phyloP scores from a whole-genome alignment of 768 basidiomycete genomes.

The Kwoniella dejecticola region DNA sequence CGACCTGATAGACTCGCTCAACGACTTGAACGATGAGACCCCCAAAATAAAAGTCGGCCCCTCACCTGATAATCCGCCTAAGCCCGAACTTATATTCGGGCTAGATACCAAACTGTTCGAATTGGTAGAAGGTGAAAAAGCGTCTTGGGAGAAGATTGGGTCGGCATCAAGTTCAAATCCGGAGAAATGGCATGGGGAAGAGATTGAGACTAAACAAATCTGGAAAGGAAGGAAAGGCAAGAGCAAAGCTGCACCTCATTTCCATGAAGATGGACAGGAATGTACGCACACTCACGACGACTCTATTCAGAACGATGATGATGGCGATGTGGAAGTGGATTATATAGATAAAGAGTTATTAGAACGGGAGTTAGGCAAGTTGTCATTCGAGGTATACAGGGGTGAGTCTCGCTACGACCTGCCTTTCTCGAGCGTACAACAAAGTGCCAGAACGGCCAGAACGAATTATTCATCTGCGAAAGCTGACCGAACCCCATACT shows the following conservation, averaged over 20 bases:
- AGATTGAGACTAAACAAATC: constrained; percentile 79
- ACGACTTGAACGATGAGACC: constrained; percentile 85
- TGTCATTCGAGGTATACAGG: constrained; percentile 54
- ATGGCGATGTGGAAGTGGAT: constrained; percentile 6
- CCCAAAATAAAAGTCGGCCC: constrained; percentile 71
- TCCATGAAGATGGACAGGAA: constrained; percentile 36
- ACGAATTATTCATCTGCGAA: neutral
- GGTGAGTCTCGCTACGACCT: constrained; percentile 35
- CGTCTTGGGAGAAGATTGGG: constrained; percentile 37
- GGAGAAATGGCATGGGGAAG: constrained; percentile 67
- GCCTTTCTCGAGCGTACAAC: too few species aligned
- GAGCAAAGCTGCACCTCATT: constrained; percentile 17
- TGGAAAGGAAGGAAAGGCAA: constrained; percentile 58
- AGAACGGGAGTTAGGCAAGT: constrained; percentile 40
- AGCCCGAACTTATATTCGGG: constrained; percentile 82
- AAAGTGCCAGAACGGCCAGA: too few species aligned
- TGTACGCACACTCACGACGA: constrained; percentile 2
- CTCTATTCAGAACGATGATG: too few species aligned
- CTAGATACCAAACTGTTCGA: constrained; percentile 77
- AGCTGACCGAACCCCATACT: neutral
- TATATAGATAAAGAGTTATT: constrained; percentile 35
- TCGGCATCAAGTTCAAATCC: constrained; percentile 23
- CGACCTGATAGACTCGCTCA: constrained; percentile 78
- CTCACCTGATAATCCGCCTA: constrained; percentile 61
- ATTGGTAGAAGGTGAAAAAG: constrained; percentile 41